A percentile compares a stretch with the other conserved stretches of the same genome.
phyloP scores from a whole-genome alignment of 2,329 filamentous ascomycete species.

The Fusarium chaquense region DNA sequence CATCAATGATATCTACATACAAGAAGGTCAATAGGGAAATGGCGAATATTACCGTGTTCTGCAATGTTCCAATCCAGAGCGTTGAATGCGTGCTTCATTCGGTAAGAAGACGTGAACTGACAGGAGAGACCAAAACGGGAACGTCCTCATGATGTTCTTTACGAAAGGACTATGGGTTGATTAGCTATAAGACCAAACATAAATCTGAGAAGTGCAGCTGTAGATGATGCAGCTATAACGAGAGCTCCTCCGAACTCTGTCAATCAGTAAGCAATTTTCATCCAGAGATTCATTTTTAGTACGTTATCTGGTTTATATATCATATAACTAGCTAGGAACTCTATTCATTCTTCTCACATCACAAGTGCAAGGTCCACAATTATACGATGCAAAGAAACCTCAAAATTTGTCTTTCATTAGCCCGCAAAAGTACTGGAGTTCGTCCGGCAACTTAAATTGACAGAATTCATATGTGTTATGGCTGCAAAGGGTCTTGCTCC shows the following conservation, averaged over 20 bases:
- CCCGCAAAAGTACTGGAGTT: neutral
- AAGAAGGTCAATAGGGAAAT: constrained; percentile 80
- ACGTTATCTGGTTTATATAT: constrained; percentile 50
- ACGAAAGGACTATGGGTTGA: constrained; percentile 39
- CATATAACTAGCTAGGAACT: constrained; percentile 47
- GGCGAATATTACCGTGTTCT: constrained; percentile 73
- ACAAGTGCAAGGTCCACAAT: constrained; percentile 29
- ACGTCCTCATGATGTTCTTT: constrained; percentile 64
- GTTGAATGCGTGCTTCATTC: constrained; percentile 72
- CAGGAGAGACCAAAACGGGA: constrained; percentile 82
- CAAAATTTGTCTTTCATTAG: neutral
- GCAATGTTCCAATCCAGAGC: constrained; percentile 78
- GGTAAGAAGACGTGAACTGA: constrained; percentile 81
- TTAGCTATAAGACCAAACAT: constrained; percentile 37
- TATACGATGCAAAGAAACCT: constrained; percentile 38
- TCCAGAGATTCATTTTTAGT: accelerated
- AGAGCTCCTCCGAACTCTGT: constrained; percentile 75
- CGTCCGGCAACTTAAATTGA: constrained; percentile 27
- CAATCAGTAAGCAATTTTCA: neutral
- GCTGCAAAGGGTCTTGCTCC: constrained; percentile 33
- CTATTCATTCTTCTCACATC: neutral
- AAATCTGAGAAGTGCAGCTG: constrained; percentile 72
- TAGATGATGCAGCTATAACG: constrained; percentile 82
- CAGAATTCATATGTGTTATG: constrained; percentile 47
- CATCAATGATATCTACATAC: constrained; percentile 80